Evolutionary conservation across 257 asterid genomes (phyloP).

Genomic region (Jasminum sambac): DNA sequence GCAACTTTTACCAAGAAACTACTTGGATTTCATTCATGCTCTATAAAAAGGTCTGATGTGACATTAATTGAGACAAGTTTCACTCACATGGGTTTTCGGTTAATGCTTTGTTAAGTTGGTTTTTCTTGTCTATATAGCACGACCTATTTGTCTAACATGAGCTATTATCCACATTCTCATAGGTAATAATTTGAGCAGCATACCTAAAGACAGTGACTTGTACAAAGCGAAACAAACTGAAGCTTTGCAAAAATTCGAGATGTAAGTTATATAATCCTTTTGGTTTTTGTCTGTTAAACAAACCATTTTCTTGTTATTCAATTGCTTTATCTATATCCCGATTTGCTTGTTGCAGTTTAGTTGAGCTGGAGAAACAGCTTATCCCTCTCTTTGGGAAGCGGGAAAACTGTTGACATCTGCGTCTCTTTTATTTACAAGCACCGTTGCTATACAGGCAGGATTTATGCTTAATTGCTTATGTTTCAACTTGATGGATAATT

Average conservation of each 20-base stretch:
- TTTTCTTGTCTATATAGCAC: not conserved
- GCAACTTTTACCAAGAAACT: no score
- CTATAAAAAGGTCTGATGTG: not conserved
- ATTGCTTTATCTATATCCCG: constrained; percentile 5
- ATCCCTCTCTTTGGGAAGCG: constrained; percentile 47
- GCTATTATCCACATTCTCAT: constrained; percentile 21
- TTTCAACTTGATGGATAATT: not conserved
- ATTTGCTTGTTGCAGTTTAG: constrained; percentile 50
- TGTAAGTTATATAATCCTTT: constrained; percentile 43
- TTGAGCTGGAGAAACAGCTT: constrained; percentile 91
- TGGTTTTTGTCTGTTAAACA: constrained; percentile 3
- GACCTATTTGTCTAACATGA: not conserved
- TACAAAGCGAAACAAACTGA: constrained; percentile 77
- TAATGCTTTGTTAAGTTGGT: not conserved
- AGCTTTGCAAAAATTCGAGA: constrained; percentile 71
- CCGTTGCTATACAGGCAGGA: not conserved
- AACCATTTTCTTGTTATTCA: constrained; percentile 3
- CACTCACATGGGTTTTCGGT: not conserved
- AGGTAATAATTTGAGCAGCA: constrained; percentile 55
- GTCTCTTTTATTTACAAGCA: not conserved
- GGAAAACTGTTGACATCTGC: constrained; percentile 1
- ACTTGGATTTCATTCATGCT: not conserved
- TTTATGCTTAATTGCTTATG: no score
- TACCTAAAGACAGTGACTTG: constrained; percentile 66
- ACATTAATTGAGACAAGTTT: not conserved